Evolutionary conservation across 441 rosid genomes (phyloP).

Genomic region (Melastoma candidum): DNA sequence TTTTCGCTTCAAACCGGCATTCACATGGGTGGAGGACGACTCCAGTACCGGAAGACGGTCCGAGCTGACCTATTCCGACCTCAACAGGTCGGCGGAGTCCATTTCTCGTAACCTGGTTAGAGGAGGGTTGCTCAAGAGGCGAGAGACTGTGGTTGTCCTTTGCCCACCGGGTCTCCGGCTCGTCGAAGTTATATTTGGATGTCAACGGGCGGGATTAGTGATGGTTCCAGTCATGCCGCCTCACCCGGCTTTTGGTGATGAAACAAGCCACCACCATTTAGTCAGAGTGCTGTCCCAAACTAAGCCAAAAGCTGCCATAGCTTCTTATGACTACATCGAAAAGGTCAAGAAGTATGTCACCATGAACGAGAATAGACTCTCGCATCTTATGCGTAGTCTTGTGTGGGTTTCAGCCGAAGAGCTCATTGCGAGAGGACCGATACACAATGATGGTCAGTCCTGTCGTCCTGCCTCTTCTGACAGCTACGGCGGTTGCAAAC

Average conservation of each 20-base stretch:
- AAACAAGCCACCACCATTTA: conserved; percentile 30
- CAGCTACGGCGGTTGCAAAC: conserved; percentile 28
- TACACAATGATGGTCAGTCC: neutral
- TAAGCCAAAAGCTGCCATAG: conserved; percentile 46
- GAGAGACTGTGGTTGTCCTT: conserved; percentile 36
- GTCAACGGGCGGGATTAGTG: conserved; percentile 58
- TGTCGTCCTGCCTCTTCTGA: neutral
- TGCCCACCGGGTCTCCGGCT: conserved; percentile 46
- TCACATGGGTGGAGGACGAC: conserved; percentile 35
- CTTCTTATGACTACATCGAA: conserved; percentile 25
- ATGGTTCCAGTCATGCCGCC: conserved; percentile 43
- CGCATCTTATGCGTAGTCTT: conserved; percentile 23
- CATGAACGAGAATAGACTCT: conserved; percentile 20
- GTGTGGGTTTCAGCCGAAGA: conserved; percentile 36
- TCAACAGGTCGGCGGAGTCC: conserved; percentile 28
- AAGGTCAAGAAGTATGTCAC: conserved; percentile 22
- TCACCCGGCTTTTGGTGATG: conserved; percentile 24
- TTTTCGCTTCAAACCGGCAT: conserved; percentile 45
- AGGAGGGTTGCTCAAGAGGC: conserved; percentile 17
- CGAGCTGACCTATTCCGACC: conserved; percentile 33
- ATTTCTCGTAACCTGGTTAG: conserved; percentile 26
- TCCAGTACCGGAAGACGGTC: conserved; percentile 12
- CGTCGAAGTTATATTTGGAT: conserved; percentile 41
- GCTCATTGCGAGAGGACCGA: conserved; percentile 10
- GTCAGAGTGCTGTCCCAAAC: conserved; percentile 44